phyloP scores from a whole-genome alignment of 352 stramenopile species.

The Elongisporangium prolatum region DNA sequence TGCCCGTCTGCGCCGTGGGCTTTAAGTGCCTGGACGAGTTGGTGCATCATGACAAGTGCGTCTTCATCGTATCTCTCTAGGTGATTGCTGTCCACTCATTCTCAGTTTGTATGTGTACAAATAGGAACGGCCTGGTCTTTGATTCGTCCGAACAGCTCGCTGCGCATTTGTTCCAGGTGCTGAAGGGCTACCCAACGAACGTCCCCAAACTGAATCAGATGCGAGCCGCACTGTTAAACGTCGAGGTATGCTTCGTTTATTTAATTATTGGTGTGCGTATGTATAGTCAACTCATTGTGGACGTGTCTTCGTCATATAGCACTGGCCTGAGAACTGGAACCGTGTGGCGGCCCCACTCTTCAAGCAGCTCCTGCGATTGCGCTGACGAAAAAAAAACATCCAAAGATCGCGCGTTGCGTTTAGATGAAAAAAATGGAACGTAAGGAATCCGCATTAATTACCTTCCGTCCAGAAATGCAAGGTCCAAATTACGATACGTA shows the following conservation, averaged over 20 bases:
- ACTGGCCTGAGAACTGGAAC: conserved; percentile 78
- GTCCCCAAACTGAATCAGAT: conserved; percentile 42
- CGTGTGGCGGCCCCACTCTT: conserved; percentile 60
- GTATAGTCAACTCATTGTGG: neutral
- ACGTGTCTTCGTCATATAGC: conserved; percentile 19
- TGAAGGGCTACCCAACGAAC: conserved; percentile 48
- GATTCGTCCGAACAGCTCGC: conserved; percentile 49
- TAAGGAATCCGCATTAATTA: neutral
- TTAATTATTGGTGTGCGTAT: neutral
- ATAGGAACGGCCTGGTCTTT: conserved; percentile 76
- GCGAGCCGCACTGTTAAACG: conserved; percentile 34
- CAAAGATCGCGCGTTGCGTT: neutral
- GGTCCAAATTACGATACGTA: neutral
- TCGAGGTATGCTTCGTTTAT: conserved; percentile 43
- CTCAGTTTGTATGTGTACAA: neutral
- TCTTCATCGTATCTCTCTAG: neutral
- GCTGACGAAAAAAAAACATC: conserved; percentile 17
- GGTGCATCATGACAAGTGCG: conserved; percentile 92
- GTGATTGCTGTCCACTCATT: neutral
- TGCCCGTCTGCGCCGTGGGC: conserved; percentile 95
- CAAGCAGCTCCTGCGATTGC: conserved; percentile 36
- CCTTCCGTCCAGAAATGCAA: neutral
- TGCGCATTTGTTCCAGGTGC: conserved; percentile 51
- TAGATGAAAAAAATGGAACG: neutral
- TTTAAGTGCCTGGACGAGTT: conserved; percentile 97